Conservation (phyloP, 2,329 filamentous ascomycete genomes). For the Microsporum ferrugineum region DNA sequence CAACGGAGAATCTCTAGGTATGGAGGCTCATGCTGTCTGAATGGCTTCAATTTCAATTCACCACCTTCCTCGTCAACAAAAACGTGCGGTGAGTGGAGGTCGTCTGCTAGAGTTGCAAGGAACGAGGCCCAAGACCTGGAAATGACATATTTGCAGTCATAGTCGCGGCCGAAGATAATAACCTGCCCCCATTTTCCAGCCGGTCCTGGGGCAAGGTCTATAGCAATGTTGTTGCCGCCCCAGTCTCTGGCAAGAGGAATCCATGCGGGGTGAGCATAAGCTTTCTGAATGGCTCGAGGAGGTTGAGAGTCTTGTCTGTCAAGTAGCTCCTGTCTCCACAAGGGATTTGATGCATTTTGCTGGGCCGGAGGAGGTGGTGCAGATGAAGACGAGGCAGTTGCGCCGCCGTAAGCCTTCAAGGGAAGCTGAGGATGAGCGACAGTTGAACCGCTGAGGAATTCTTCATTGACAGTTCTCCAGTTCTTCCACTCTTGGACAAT, state of each 20-base stretch:
- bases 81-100: conserved; percentile 80
- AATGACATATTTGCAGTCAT: conserved; percentile 96
- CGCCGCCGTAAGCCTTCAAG: conserved; percentile 60
- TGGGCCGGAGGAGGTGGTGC: conserved; percentile 36
- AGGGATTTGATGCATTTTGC: conserved; percentile 45
- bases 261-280: conserved; percentile 88
- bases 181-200: conserved; percentile 90
- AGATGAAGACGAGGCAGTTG: conserved; percentile 53
- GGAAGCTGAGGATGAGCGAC: conserved; percentile 49
- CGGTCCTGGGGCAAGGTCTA: conserved; percentile 84
- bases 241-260: conserved; percentile 93
- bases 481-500: conserved; percentile 97
- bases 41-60: conserved; percentile 85
- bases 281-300: conserved; percentile 73
- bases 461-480: conserved; percentile 86
- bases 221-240: conserved; percentile 94
- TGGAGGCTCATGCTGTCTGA: conserved; percentile 76
- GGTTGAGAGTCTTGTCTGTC: conserved; percentile 81
- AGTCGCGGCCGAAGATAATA: conserved; percentile 92
- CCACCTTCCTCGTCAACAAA: conserved; percentile 83
- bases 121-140: conserved; percentile 85
- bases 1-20: conserved; percentile 94
- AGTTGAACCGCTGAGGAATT: conserved; percentile 57
- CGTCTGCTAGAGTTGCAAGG: conserved; percentile 76
- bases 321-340: conserved; percentile 78